These are phyloP conservation scores for Suillus lakei DNA, from an alignment of 768 basidiomycete species.

Conservation along the genomic window DNA sequence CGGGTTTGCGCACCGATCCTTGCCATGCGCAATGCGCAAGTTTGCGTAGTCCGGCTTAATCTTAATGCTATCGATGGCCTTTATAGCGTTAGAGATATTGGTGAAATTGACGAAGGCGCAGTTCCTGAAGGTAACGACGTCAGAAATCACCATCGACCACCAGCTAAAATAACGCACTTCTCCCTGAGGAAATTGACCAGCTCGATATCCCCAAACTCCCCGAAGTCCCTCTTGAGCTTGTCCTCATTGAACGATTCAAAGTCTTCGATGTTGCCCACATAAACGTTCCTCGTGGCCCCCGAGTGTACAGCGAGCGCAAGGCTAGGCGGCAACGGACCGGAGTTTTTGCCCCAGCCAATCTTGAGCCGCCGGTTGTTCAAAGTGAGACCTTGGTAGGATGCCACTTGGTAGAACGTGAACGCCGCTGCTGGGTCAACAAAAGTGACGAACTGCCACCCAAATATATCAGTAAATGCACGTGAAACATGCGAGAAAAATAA, in stretches of 20 bases:
- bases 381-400: conserved; percentile 86
- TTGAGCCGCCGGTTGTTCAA: conserved; percentile 94
- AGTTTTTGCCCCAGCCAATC: conserved; percentile 98
- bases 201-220: conserved; percentile 96
- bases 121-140: conserved; percentile 56
- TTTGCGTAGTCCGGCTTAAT: conserved; percentile 88
- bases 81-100: conserved; percentile 93
- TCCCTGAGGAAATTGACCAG: conserved; percentile 95
- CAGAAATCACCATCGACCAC: conserved; percentile 7
- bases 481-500: conserved; percentile 4
- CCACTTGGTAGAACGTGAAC: conserved; percentile 92
- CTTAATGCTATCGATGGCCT: conserved; percentile 97
- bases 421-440: conserved; percentile 95
- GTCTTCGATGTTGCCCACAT: conserved; percentile 94
- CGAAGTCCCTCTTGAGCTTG: conserved; percentile 89
- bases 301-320: conserved; percentile 88
- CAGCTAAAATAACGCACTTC: conserved; percentile 53
- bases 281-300: conserved; percentile 96
- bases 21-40: conserved; percentile 92
- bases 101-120: conserved; percentile 97
- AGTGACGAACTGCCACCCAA: conserved; percentile 76
- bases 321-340: conserved; percentile 82
- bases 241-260: conserved; percentile 92
- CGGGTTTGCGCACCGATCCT: conserved; percentile 94
- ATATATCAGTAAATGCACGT: conserved; percentile 11